A percentile compares a stretch with the other conserved stretches of the same genome.
These are phyloP conservation scores for Diospyros lotus DNA, from an alignment of 148 eudicot species.

Conservation along the genomic window DNA sequence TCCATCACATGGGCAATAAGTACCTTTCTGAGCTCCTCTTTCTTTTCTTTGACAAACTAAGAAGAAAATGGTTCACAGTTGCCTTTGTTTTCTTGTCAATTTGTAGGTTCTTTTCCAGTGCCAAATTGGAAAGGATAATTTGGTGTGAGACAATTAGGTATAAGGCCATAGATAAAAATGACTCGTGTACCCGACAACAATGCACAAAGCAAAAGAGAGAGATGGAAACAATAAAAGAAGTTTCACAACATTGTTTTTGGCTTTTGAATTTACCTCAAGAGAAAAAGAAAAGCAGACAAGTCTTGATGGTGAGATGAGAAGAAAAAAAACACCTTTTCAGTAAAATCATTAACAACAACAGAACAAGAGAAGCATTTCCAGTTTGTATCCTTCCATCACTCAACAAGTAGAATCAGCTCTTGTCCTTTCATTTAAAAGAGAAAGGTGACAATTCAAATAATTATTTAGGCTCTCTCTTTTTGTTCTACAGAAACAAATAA, in stretches of 20 bases:
- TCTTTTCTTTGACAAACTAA: neutral
- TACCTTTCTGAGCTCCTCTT: slow-evolving; percentile 3
- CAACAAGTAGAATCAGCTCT: slow-evolving; percentile 36
- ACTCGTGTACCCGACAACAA: neutral
- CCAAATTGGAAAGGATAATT: too few relatives aligned
- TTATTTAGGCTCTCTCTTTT: slow-evolving; percentile 25
- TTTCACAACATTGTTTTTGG: slow-evolving; percentile 20
- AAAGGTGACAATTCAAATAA: slow-evolving; percentile 19
- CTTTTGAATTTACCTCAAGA: slow-evolving; percentile 30
- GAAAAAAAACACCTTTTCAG: slow-evolving; percentile 31
- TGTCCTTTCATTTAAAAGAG: slow-evolving; percentile 21
- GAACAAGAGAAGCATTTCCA: slow-evolving; percentile 12
- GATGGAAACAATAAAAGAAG: slow-evolving; percentile 9
- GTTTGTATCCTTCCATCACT: slow-evolving; percentile 23
- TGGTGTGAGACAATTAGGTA: too few relatives aligned
- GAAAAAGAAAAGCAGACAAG: slow-evolving; percentile 28
- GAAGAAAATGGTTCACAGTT: neutral
- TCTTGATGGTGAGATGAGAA: slow-evolving; percentile 38
- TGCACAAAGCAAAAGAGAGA: slow-evolving; percentile 6
- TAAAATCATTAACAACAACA: slow-evolving; percentile 34
- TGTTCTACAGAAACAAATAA: slow-evolving; percentile 20
- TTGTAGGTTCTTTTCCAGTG: neutral
- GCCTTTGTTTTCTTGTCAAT: neutral
- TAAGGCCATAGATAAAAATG: neutral
- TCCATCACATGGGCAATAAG: slow-evolving; percentile 2